Percentiles rank a stretch among this genome's conserved stretches.
phyloP scores from a whole-genome alignment of 1,284 basidiomycete species.

The Fistulinella cinereoalba region DNA sequence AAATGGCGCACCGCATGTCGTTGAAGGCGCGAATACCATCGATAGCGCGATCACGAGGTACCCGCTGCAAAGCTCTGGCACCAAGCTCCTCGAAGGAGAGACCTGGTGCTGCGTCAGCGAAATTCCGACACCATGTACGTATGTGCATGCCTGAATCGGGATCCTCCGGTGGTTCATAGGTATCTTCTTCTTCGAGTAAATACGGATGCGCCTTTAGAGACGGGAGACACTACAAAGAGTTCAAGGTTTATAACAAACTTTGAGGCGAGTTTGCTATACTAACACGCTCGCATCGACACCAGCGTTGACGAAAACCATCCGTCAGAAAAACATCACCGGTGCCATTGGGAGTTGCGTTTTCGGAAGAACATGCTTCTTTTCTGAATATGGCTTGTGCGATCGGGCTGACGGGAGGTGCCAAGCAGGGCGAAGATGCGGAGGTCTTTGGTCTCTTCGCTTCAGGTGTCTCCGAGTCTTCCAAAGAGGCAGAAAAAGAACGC shows the following conservation, averaged over 20 bases:
- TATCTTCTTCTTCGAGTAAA: conserved; percentile 74
- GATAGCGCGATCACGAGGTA: conserved; percentile 73
- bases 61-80: conserved; percentile 63
- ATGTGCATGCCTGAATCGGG: conserved; percentile 63
- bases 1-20: conserved; percentile 59
- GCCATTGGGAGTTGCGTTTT: conserved; percentile 30
- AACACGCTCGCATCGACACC: conserved; percentile 68
- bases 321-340: conserved; percentile 71
- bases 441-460: conserved; percentile 50
- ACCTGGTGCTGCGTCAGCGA: too few relatives aligned
- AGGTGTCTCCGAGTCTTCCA: conserved; percentile 35
- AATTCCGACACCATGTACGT: too few relatives aligned
- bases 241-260: too few relatives aligned
- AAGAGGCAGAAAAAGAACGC: conserved; percentile 38
- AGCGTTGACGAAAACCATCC: conserved; percentile 65
- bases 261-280: too few relatives aligned
- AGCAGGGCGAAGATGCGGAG: conserved; percentile 37
- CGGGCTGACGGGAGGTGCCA: conserved; percentile 48
- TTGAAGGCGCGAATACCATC: conserved; percentile 81
- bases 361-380: background rate
- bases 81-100: conserved; percentile 77
- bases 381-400: conserved; percentile 42
- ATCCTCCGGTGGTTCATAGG: conserved; percentile 77
- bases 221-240: conserved; percentile 48
- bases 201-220: conserved; percentile 51